Conservation (phyloP, 78 protist genomes). For the Polysphondylium violaceum region DNA sequence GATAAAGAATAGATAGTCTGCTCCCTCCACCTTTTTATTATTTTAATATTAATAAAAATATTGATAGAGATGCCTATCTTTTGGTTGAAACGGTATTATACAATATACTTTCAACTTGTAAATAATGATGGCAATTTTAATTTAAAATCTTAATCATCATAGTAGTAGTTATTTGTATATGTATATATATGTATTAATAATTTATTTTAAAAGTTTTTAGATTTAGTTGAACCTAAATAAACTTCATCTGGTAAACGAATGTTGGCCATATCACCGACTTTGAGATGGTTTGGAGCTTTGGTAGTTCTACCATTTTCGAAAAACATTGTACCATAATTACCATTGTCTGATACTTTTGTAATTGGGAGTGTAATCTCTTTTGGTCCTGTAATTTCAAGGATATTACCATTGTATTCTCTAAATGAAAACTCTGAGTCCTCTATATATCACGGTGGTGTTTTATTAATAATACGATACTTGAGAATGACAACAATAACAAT, state of each 20-base stretch:
- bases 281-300: conserved; percentile 31
- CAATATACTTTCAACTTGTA: neutral
- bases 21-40: too few species aligned
- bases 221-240: neutral
- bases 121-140: neutral
- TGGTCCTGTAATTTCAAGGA: conserved; percentile 57
- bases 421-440: conserved; percentile 20
- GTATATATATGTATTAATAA: neutral
- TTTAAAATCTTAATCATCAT: neutral
- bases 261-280: conserved; percentile 2
- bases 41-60: too few species aligned
- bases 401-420: conserved; percentile 19
- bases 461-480: too few species aligned
- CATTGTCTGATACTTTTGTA: neutral
- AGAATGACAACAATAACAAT: too few species aligned
- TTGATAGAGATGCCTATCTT: too few species aligned
- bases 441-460: too few species aligned
- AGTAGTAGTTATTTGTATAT: neutral
- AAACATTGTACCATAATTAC: neutral
- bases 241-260: conserved; percentile 51
- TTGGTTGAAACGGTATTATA: too few species aligned
- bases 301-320: conserved; percentile 49
- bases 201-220: conserved; percentile 1
- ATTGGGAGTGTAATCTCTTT: neutral
- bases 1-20: neutral